These are phyloP conservation scores for Gossypioides kirkii DNA, from an alignment of 345 rosid genomes.

Conservation along the genomic window DNA sequence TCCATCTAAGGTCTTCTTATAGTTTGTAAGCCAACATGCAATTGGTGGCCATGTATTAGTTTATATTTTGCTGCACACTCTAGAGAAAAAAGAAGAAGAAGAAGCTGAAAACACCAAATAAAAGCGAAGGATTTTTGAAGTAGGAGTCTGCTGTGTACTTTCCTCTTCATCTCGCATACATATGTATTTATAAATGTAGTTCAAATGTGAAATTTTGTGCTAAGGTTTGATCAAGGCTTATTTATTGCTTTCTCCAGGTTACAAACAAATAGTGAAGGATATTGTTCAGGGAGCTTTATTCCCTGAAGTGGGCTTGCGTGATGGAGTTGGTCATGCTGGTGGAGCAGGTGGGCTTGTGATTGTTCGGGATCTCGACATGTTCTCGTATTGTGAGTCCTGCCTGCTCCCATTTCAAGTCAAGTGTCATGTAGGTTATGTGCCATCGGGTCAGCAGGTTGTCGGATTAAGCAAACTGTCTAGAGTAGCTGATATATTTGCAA, in stretches of 20 bases:
- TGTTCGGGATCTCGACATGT: slow-evolving; percentile 80
- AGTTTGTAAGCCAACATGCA: neutral
- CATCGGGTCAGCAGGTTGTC: slow-evolving; percentile 66
- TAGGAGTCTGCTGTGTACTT: neutral
- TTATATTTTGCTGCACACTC: neutral
- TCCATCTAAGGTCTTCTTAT: neutral
- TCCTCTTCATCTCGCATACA: neutral
- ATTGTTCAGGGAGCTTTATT: slow-evolving; percentile 83
- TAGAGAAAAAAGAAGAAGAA: neutral
- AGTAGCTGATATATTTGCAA: slow-evolving; percentile 80
- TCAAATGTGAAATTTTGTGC: neutral
- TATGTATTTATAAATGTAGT: neutral
- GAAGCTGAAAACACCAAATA: neutral
- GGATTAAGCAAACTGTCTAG: slow-evolving; percentile 95
- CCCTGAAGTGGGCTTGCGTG: slow-evolving; percentile 79
- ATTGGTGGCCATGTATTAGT: neutral
- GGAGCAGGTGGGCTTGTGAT: slow-evolving; percentile 89
- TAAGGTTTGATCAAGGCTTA: neutral
- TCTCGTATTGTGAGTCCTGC: slow-evolving; percentile 89
- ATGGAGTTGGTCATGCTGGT: slow-evolving; percentile 70
- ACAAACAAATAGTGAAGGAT: slow-evolving; percentile 62
- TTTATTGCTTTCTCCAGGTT: slow-evolving; percentile 44
- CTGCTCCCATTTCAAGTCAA: slow-evolving; percentile 84
- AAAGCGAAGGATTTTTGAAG: neutral
- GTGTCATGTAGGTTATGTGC: slow-evolving; percentile 88